phyloP scores from a whole-genome alignment of 202 grass and related monocot species.

The Setaria viridis region DNA sequence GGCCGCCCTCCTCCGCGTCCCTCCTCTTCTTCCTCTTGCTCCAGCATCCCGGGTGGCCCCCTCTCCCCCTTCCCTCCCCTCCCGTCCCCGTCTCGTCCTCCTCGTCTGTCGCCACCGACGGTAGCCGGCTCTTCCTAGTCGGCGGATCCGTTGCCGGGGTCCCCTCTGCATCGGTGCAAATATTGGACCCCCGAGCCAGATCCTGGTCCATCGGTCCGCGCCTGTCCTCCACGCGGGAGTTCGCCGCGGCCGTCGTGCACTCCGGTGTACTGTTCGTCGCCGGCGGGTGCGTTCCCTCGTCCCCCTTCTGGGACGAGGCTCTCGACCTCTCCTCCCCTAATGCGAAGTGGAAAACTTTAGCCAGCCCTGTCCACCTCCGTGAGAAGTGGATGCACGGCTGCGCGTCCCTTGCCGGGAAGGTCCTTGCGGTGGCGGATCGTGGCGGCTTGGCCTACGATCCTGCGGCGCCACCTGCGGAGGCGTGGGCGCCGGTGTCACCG shows the following conservation, averaged over 20 bases:
- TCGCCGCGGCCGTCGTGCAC: constrained; percentile 57
- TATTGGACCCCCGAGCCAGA: constrained; percentile 60
- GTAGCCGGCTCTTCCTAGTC: constrained; percentile 60
- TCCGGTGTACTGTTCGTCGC: constrained; percentile 60
- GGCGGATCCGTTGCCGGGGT: constrained; percentile 68
- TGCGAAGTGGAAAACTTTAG: constrained; percentile 59
- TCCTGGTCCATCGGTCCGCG: constrained; percentile 84
- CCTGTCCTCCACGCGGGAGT: constrained; percentile 79
- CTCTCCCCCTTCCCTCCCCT: constrained; percentile 57
- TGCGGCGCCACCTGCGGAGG: constrained; percentile 33
- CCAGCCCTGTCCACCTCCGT: constrained; percentile 67
- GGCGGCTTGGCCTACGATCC: constrained; percentile 88
- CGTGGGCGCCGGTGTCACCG: constrained; percentile 74
- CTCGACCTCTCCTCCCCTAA: constrained; percentile 52
- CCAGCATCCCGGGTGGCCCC: constrained; percentile 48
- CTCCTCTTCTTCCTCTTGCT: constrained; percentile 73
- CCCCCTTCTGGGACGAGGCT: constrained; percentile 71
- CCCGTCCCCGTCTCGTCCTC: constrained; percentile 64
- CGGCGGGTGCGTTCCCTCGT: constrained; percentile 74
- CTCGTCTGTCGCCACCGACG: constrained; percentile 52
- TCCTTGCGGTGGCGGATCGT: constrained; percentile 84
- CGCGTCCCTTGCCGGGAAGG: constrained; percentile 64
- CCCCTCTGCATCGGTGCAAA: constrained; percentile 59
- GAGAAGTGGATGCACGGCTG: constrained; percentile 99
- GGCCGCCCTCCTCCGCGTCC: constrained; percentile 54